Base-by-base conservation (phyloP, 768 basidiomycete genomes). In the Xanthoconium stramineum region DNA sequence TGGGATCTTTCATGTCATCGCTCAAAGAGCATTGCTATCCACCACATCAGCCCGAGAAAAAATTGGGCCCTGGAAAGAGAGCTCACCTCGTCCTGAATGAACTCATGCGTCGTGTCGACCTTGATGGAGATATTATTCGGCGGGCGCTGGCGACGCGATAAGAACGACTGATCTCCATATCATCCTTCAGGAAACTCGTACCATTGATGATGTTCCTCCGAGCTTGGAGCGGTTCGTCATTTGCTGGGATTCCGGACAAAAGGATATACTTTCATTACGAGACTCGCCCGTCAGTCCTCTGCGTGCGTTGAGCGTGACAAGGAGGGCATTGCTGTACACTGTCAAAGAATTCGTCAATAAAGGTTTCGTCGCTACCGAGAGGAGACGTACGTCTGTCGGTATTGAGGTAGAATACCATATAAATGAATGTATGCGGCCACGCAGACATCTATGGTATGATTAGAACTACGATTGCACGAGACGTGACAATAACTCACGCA, bases 401-500 rank as follows among this genome's bases (percentile, higher is more conserved):
- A 64, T 76, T 80, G 59, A 83, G 84, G 65, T 80, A 86, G 68
- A 85, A 86, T 2, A 75, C 68, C 45, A 84, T 80, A 56, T 85
- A 86, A 51, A 83, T 65, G 70, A 83, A 81, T 0, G 82, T 79
- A 3, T 74, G 37, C 0, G 76, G 77, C 33, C 78, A 78, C 15
- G 74, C 72, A 13, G 72, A 56, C 61, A 83, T 83, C 82, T 84
- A 39, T 36, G 5, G 2, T n/a, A 47, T 20, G 12, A 38, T 57
- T 52, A 51, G 47, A 15, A 47, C 28, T 40, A 12, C 9, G 19
- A 17, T 28, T 9, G 8, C 30, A n/a, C 20, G 15, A 29, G 15
- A 5, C 7, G 1, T 0, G 24, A 47, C 24, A 32, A 39, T 19
- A 40, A 4, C 70, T 24, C 51, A 80, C 82, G 28, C 79, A 79